phyloP scores from a whole-genome alignment of 805 yeast species.

The Metschnikowia lachancei region DNA sequence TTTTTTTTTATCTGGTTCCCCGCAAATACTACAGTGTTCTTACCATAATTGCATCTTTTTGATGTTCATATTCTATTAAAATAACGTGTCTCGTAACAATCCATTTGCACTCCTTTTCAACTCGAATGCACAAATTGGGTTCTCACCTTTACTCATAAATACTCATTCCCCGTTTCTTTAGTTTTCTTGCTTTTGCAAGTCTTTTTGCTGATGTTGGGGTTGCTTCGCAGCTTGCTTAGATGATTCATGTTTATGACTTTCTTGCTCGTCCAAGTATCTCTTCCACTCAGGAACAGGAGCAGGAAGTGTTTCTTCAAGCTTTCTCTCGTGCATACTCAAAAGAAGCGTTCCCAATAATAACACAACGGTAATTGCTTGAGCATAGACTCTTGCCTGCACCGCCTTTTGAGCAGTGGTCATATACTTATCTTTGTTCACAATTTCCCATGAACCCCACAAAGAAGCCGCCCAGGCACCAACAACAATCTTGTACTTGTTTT shows the following conservation, averaged over 20 bases:
- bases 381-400: conserved; percentile 88
- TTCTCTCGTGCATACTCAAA: conserved; percentile 61
- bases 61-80: no score
- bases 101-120: not conserved
- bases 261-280: conserved; percentile 28
- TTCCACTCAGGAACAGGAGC: conserved; percentile 39
- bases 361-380: conserved; percentile 76
- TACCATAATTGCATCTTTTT: no score
- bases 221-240: not conserved
- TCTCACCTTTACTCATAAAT: not conserved
- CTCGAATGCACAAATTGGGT: not conserved
- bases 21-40: not conserved
- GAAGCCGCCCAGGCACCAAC: conserved; percentile 79
- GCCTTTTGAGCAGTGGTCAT: conserved; percentile 77
- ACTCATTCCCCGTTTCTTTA: not conserved
- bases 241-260: conserved; percentile 1
- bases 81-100: not conserved
- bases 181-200: not conserved
- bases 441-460: conserved; percentile 73
- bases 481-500: conserved; percentile 64
- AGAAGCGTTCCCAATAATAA: conserved; percentile 68
- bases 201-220: not conserved
- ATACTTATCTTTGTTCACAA: conserved; percentile 68
- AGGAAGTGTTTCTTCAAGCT: conserved; percentile 40
- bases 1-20: not conserved